phyloP scores from a whole-genome alignment of 495 filamentous ascomycete genomes.

The Annulohypoxylon bovei region DNA sequence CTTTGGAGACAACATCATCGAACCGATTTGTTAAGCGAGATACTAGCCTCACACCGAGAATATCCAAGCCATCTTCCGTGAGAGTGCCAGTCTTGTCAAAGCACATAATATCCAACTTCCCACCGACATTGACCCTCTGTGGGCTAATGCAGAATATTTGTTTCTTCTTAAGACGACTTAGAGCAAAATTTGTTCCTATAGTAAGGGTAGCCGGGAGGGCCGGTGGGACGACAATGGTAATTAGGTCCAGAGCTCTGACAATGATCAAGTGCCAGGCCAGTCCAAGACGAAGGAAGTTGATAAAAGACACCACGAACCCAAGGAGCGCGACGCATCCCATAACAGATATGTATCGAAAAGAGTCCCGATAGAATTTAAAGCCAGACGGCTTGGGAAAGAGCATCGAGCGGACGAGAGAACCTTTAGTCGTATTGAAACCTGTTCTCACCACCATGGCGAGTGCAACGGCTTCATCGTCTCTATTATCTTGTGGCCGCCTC shows the following conservation, averaged over 20 bases:
- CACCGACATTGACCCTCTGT: constrained; percentile 93
- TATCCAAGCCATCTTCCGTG: constrained; percentile 96
- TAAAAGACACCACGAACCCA: constrained; percentile 88
- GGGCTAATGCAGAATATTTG: constrained; percentile 98
- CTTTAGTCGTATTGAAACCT: constrained; percentile 97
- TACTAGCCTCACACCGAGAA: constrained; percentile 85
- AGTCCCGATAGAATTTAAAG: constrained; percentile 98
- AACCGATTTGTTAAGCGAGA: constrained; percentile 67
- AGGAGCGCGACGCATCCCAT: constrained; percentile 90
- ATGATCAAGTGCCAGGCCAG: constrained; percentile 90
- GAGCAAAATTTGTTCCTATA: constrained; percentile 95
- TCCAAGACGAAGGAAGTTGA: constrained; percentile 88
- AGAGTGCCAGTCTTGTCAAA: constrained; percentile 99
- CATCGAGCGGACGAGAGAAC: constrained; percentile 96
- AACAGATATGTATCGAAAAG: constrained; percentile 96
- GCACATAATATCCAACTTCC: constrained; percentile 94
- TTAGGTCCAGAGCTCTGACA: constrained; percentile 90
- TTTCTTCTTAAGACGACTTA: constrained; percentile 84
- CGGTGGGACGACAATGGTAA: constrained; percentile 97
- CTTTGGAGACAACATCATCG: constrained; percentile 56
- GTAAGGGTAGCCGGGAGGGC: constrained; percentile 96
- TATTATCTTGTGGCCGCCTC: constrained; percentile 82
- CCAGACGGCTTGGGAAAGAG: constrained; percentile 97
- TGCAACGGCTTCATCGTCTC: constrained; percentile 87
- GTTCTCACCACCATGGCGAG: constrained; percentile 92